Evolutionary conservation across 1,284 basidiomycete genomes (phyloP), one percentile per base, ranked within the genome.

Genomic region (Afroboletus lepidellus): DNA sequence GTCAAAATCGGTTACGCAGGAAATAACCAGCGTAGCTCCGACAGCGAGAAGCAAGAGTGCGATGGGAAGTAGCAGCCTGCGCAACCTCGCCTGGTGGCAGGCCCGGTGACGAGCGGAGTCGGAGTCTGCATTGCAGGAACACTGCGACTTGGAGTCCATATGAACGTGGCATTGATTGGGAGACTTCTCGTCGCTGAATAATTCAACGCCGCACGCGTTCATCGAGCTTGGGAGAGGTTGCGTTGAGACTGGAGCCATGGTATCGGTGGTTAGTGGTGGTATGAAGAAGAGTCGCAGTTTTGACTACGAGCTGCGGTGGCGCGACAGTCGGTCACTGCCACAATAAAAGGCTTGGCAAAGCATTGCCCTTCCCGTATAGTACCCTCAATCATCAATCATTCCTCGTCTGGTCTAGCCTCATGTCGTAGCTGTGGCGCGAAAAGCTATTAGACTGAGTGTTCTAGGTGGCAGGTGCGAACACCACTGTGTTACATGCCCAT

Each of bases 71-170:
- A 78, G 54, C 24, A 76, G 47, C 21, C 60, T 67, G 15, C 63
- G 63, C 23, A 75, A 57, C 45, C 72, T 69, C 13, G 64, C 60
- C 42, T 67, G 62, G 54, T 77, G 77, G 58, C 74, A 77, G 15
- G 65, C 56, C 27, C 53, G 63, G 36, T 74, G 71, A 41, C 51
- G 39, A 33, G 50, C 8, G 33, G 62, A 45, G 38, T 41, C 21
- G 0, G 66, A 43, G 16, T 57, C 49, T 30, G 47, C 46, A 32
- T 55, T 44, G 32, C 66, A 68, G 6, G 53, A 33, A 15, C 68
- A 71, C 36, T 43, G 54, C 20, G 36, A 37, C n/a, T 57, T 53
- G 27, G 60, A 51, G 7, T 36, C 47, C 36, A 67, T 24, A 41
- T 68, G 68, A 42, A 63, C 11, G 0, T 57, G 54, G 30, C 68